Evolutionary conservation across 192 early-diverging fungal genomes (phyloP), one percentile per base, ranked within the genome.

Genomic region (Phlyctochytrium planicorne): DNA sequence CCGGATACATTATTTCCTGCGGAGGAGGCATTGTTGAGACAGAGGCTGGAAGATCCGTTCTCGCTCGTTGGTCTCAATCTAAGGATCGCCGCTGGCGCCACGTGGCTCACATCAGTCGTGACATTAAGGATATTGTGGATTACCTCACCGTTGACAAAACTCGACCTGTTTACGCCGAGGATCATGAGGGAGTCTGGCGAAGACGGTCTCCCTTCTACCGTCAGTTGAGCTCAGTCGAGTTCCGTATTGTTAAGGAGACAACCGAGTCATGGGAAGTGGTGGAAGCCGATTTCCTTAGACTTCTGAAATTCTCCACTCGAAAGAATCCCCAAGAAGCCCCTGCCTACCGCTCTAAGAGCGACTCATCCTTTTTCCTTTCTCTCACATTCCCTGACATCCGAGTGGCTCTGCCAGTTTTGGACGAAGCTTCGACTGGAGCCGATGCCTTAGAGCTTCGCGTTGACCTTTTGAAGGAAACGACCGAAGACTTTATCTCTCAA

Each of bases 11-110:
- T 17, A 82, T 98, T 63, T 89, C 94, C 2, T 97, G 94, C 71
- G 97, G 97, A 33, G 97, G 97, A 36, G 97, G 97, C 24, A 90
- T 98, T 35, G 91, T 99, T 32, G 97, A 99, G 75, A 87, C 84
- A 0, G 77, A 79, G 30, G 85, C 72, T 1, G 90, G 83, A n/a
- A 81, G 94, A n/a, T 69, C 72, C 17, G 59, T 87, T 0, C 77
- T 98, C 62, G 82, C 87, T 60, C 64, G 80, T 52, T 91, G 92
- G 77, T 60, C 67, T 2, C 71, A 75, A 1, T 68, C 72, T 0
- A 34, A 68, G 25, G 84, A 68, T 3, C 14, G 24, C 1, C 36
- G 31, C 23, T 37, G 35, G 31, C 34, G 57, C 2, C 78, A 74
- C 14, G 94, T 97, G 4, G 67, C 97, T 1, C 95, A 96, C 75